phyloP scores from a whole-genome alignment of 352 stramenopile genomes.

The Pythium diclinum region DNA sequence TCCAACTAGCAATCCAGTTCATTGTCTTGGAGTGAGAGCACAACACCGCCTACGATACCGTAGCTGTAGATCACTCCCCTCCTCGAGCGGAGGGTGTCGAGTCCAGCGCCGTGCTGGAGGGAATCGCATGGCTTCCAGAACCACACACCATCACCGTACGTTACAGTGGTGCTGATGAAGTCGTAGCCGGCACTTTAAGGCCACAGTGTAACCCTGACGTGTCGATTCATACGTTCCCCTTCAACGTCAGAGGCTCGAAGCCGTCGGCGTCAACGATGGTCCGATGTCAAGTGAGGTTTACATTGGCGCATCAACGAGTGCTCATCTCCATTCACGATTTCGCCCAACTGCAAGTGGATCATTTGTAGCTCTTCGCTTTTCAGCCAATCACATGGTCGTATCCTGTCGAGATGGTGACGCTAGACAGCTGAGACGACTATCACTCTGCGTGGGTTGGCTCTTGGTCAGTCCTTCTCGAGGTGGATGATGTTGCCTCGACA shows the following conservation, averaged over 20 bases:
- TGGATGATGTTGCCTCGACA: background rate
- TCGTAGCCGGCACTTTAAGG: too few species aligned
- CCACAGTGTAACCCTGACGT: too few species aligned
- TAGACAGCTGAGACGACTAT: background rate
- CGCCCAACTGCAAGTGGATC: background rate
- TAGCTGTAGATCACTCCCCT: too few species aligned
- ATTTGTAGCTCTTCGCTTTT: background rate
- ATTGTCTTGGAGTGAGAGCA: too few species aligned
- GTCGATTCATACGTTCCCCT: too few species aligned
- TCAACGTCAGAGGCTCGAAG: too few species aligned
- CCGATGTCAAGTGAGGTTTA: background rate
- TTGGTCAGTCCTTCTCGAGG: background rate
- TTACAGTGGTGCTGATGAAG: too few species aligned
- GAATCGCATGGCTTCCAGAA: background rate
- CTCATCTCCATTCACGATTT: background rate
- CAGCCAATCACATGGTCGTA: background rate
- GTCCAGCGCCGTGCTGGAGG: too few species aligned
- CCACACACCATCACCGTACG: background rate
- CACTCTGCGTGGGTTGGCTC: background rate
- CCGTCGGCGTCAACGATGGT: background rate
- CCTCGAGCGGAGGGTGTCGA: too few species aligned
- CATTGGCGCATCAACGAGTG: background rate
- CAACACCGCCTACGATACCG: too few species aligned
- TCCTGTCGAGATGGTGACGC: background rate
- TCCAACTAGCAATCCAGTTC: too few species aligned